Evolutionary conservation across 108 stramenopile genomes (phyloP).

Genomic region (Fistulifera pelliculosa): DNA sequence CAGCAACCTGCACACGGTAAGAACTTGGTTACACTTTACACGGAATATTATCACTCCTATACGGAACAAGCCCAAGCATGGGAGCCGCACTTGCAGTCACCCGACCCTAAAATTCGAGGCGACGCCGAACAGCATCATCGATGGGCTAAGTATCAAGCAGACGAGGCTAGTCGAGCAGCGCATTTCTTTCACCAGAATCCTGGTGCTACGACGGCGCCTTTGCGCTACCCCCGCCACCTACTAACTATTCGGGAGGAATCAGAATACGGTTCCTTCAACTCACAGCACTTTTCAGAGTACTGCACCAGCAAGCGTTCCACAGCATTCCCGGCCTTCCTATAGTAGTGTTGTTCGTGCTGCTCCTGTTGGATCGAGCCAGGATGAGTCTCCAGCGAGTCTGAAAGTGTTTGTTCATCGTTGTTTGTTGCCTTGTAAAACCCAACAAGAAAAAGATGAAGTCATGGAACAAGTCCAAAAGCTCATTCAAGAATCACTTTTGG

Average conservation of each 20-base stretch:
- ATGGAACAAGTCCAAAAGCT: neutral
- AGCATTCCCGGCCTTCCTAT: too few species aligned
- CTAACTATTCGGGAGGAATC: conserved; percentile 4
- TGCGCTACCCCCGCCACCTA: conserved; percentile 37
- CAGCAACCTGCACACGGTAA: too few species aligned
- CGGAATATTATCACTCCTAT: too few species aligned
- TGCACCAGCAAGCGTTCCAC: neutral
- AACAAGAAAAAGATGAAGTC: conserved; percentile 8
- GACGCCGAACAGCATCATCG: conserved; percentile 23
- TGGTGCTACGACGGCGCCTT: conserved; percentile 24
- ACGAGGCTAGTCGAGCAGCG: conserved; percentile 43
- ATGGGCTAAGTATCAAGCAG: conserved; percentile 59
- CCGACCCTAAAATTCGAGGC: neutral
- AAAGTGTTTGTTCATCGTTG: conserved; percentile 25
- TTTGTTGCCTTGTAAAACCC: conserved; percentile 18
- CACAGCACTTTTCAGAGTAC: conserved; percentile 1
- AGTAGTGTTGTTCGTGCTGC: conserved; percentile 3
- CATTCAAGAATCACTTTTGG: too few species aligned
- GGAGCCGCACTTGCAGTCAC: too few species aligned
- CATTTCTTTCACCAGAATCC: conserved; percentile 52
- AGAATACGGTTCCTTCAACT: conserved; percentile 9
- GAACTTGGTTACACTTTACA: too few species aligned
- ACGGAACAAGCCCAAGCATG: too few species aligned
- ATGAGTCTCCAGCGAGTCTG: conserved; percentile 9
- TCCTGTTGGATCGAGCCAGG: conserved; percentile 6